Base-by-base conservation (phyloP, 805 yeast genomes). In the Diddensiella caesifluorescens region DNA sequence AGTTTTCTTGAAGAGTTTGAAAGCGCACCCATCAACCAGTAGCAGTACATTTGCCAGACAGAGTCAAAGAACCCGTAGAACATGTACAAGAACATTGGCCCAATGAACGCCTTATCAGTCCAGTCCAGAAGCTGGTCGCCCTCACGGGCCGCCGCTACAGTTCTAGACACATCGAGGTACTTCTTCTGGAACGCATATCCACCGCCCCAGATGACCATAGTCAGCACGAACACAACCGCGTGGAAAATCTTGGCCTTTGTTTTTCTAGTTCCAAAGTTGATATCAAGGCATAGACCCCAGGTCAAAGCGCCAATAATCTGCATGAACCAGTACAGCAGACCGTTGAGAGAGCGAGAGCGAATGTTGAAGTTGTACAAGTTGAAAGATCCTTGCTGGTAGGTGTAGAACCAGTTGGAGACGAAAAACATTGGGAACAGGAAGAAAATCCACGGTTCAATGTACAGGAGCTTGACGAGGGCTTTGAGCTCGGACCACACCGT, bases 391-490 rank as follows among this genome's bases (percentile, higher is more conserved):
- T 73, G 76, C 60, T 77, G 81, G 57, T 77, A 77, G 31, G 81
- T 73, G 65, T 77, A 76, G 62, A 75, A 77, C 75, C 76, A 77
- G 64, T 77, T 77, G 23, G 82, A 75, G 21, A 78, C 68, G 49
- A 74, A 72, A 54, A 77, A 77, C 76, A 75, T 70, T 73, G 82
- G 83, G 67, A 77, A 70, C 58, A 75, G 52, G 20, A 69, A 57
- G 38, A 69, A 54, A 41, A 76, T 71, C 53, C 61, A 64, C 37
- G 73, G 73, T 51, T 71, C 72, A 16, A 49, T 52, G 40, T 52
- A 55, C 47, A 72, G 62, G 38, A 67, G 59, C 26, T 52, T 50
- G 44, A 56, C 53, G 50, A 74, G 62, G 32, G 64, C 73, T n/a
- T 49, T 46, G 31, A 75, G 43, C 52, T 75, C 80, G 19, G 63